Base-by-base conservation (phyloP, 2,329 filamentous ascomycete genomes). In the Pseudocercospora ulei region DNA sequence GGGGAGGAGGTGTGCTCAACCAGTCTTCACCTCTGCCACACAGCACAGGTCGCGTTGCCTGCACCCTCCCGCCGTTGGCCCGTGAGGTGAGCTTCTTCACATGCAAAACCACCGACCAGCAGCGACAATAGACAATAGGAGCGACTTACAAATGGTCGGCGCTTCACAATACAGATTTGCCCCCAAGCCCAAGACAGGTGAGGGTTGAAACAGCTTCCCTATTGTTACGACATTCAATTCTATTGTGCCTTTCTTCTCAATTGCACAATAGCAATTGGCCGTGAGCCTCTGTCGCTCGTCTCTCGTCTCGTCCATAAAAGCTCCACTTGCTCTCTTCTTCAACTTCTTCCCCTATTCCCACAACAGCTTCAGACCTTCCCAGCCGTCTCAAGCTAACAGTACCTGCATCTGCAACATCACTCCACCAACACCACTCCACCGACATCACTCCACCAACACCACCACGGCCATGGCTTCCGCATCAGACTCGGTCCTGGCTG, bases 181-280 rank as follows among this genome's bases (percentile, higher is more conserved):
- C 9, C n/a, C n/a, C n/a, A n/a, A n/a, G n/a, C n/a, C n/a, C n/a
- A n/a, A n/a, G n/a, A 9, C 24, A 26, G n/a, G 24, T 26, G n/a
- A 6, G 24, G 8, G 24, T 11, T 11, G 5, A 11, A 26, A 26
- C 24, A 26, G 24, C 6, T 26, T 11, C n/a, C 24, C n/a, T 11
- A 26, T 26, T 26, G 24, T 26, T 11, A 11, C 24, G 6, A 26
- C 8, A 6, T 5, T 26, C 24, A 11, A 26, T 26, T 7, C 29
- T 33, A 33, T 33, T 33, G 29, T 33, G 14, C 29, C n/a, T 12
- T 33, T 33, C 17, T 20, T 19, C 17, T 22, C 14, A 33, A 33
- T 20, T 33, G 29, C 17, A 33, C 29, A 33, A 33, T 33, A 33
- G 16, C 8, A 4, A 9, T 11, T 18, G n/a, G 29, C 19, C 17